Percentiles rank a stretch among this genome's conserved stretches.
Evolutionary conservation across 2,329 filamentous ascomycete genomes (phyloP).

Genomic region (Claviceps lovelessii): DNA sequence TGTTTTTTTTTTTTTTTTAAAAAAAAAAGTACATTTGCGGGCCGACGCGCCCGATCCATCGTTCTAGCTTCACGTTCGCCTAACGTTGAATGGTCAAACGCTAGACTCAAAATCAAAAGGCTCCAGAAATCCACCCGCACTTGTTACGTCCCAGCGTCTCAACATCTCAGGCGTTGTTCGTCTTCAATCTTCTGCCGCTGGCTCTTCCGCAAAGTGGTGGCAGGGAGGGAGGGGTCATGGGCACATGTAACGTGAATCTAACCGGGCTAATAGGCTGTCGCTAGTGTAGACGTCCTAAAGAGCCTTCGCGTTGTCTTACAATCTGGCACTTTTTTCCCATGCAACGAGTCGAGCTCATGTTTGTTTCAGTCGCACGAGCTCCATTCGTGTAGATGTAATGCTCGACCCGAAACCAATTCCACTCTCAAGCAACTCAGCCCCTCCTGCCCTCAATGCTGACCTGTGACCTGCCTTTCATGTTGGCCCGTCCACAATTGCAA

Average conservation of each 20-base stretch:
- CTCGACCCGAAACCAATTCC: background rate
- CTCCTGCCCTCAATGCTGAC: background rate
- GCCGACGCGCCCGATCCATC: too few relatives aligned
- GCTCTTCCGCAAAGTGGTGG: background rate
- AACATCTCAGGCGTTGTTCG: too few relatives aligned
- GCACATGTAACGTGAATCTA: background rate
- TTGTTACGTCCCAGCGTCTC: too few relatives aligned
- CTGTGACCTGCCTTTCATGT: too few relatives aligned
- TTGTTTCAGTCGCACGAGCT: background rate
- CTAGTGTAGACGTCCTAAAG: background rate
- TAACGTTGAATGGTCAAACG: too few relatives aligned
- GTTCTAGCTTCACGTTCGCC: too few relatives aligned
- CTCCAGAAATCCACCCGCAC: too few relatives aligned
- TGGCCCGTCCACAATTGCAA: too few relatives aligned
- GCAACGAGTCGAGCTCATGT: background rate
- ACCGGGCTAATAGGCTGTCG: background rate
- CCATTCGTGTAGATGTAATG: background rate
- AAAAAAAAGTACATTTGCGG: too few relatives aligned
- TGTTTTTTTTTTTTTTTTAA: too few relatives aligned
- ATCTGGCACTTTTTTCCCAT: background rate
- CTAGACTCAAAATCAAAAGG: too few relatives aligned
- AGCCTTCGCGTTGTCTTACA: too few relatives aligned
- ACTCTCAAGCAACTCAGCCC: background rate
- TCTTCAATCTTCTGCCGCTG: background rate
- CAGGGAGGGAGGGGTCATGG: background rate